A percentile compares a stretch with the other conserved stretches of the same genome.
phyloP scores from a whole-genome alignment of 257 asterid species.

The Galeopsis tetrahit region DNA sequence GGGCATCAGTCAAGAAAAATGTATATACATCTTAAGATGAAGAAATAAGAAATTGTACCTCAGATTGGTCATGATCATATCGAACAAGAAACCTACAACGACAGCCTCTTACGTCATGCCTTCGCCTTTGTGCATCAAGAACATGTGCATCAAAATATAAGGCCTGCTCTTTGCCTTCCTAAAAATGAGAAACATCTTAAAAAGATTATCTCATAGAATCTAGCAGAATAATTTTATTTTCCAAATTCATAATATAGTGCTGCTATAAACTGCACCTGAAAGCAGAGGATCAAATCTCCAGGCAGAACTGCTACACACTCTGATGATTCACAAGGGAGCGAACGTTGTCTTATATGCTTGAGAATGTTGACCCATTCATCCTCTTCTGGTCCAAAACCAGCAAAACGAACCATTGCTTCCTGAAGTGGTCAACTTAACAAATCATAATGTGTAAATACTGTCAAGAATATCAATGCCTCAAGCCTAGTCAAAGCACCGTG shows the following conservation, averaged over 20 bases:
- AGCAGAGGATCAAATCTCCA: conserved; percentile 85
- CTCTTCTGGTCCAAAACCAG: conserved; percentile 96
- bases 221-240: conserved; percentile 17
- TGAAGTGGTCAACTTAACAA: conserved; percentile 40
- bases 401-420: conserved; percentile 97
- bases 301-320: conserved; percentile 94
- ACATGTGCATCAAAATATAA: conserved; percentile 96
- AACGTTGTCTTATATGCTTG: conserved; percentile 85
- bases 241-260: conserved; percentile 1
- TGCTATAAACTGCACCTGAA: conserved; percentile 66
- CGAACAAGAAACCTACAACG: conserved; percentile 98
- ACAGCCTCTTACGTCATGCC: conserved; percentile 96
- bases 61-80: conserved; percentile 92
- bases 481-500: not conserved
- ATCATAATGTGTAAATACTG: conserved; percentile 20
- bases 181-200: conserved; percentile 31
- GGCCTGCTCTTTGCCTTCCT: conserved; percentile 99
- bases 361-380: conserved; percentile 94
- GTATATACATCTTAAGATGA: conserved; percentile 23
- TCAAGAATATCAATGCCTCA: not conserved
- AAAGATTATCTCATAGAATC: not conserved
- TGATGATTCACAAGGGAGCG: conserved; percentile 95
- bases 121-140: conserved; percentile 93
- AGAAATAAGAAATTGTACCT: conserved; percentile 52
- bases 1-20: not conserved